These are phyloP conservation scores for Citrullus amarus DNA, from an alignment of 306 rosid genomes.

Conservation along the genomic window DNA sequence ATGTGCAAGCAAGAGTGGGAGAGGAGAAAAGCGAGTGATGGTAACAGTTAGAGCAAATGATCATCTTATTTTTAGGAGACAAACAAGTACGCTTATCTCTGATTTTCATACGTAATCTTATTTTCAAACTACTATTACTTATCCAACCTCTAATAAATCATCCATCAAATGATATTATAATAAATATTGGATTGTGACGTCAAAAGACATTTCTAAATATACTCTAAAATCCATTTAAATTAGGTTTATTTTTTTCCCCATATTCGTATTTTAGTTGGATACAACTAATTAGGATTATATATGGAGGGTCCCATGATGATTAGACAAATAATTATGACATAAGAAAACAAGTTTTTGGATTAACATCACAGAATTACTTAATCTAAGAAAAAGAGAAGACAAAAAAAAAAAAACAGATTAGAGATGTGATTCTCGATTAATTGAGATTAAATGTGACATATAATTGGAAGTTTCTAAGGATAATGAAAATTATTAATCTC, in stretches of 20 bases:
- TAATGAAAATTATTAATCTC: not conserved
- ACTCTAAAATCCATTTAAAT: not conserved
- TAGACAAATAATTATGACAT: not conserved
- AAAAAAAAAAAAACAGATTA: not conserved
- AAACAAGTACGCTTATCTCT: too few relatives aligned
- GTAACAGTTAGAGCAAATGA: too few relatives aligned
- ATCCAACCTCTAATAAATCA: too few relatives aligned
- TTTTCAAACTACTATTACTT: too few relatives aligned
- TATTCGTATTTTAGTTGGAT: not conserved
- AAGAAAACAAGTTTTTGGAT: not conserved
- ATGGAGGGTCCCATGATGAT: not conserved
- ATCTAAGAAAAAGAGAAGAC: not conserved
- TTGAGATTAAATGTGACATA: not conserved
- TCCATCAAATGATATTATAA: too few relatives aligned
- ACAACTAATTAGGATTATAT: not conserved
- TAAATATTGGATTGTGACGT: not conserved
- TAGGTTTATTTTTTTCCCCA: not conserved
- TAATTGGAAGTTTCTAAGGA: slow-evolving; percentile 1
- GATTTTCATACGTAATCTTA: too few relatives aligned
- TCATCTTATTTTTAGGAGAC: too few relatives aligned
- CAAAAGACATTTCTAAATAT: not conserved
- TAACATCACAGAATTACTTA: not conserved
- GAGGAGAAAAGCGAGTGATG: too few relatives aligned
- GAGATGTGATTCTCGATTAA: not conserved
- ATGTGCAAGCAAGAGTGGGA: too few relatives aligned